These are phyloP conservation scores for Kernera saxatilis DNA, from an alignment of 345 rosid species.

Conservation along the genomic window DNA sequence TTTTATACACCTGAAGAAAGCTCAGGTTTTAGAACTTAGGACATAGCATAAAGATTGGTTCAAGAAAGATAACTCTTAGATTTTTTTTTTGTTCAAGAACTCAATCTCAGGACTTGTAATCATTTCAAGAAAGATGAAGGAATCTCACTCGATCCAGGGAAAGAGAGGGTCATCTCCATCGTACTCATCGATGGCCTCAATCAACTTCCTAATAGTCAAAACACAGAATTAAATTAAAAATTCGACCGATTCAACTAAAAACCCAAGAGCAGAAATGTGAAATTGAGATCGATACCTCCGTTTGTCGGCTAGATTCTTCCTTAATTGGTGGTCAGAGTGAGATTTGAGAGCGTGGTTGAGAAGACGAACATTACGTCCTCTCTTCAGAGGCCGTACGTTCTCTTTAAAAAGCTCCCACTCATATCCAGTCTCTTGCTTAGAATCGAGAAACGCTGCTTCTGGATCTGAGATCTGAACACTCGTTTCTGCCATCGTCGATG, in stretches of 20 bases:
- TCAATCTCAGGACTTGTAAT: not conserved
- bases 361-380: constrained; percentile 71
- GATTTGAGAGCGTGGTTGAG: constrained; percentile 75
- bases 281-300: constrained; percentile 44
- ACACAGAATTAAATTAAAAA: not conserved
- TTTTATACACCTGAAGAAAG: constrained; percentile 58
- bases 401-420: constrained; percentile 97
- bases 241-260: not conserved
- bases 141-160: constrained; percentile 78
- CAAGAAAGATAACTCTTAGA: constrained; percentile 1
- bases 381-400: constrained; percentile 76
- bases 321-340: constrained; percentile 42
- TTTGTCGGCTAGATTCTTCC: constrained; percentile 50
- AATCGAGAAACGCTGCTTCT: constrained; percentile 67
- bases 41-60: not conserved
- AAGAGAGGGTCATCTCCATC: constrained; percentile 78
- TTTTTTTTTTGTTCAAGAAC: not conserved
- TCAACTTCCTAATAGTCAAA: constrained; percentile 44
- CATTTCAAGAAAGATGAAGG: not conserved
- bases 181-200: constrained; percentile 68
- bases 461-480: constrained; percentile 47
- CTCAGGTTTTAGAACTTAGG: not conserved
- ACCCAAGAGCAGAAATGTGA: not conserved
- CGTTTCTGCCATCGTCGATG: constrained; percentile 30
- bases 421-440: constrained; percentile 57